Percentiles rank a stretch among this genome's conserved stretches.
Evolutionary conservation across 306 rosid genomes (phyloP).

Genomic region (Lathyrus oleraceus): DNA sequence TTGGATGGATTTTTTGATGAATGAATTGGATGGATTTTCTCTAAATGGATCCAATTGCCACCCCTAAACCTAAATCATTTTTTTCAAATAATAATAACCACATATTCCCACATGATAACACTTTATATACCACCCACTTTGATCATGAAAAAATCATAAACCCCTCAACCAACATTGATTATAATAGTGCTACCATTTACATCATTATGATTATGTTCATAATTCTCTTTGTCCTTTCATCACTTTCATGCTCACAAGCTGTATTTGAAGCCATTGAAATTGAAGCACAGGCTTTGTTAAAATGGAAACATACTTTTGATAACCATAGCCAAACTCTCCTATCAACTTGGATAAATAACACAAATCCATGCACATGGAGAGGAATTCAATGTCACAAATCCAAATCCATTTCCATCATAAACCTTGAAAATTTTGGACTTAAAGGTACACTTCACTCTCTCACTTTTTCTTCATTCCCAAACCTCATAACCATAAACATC

Average conservation of each 20-base stretch:
- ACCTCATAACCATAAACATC: constrained; percentile 20
- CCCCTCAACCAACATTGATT: not conserved
- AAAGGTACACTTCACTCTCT: constrained; percentile 31
- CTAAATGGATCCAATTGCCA: too few relatives aligned
- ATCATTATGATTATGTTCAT: not conserved
- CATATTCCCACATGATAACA: too few relatives aligned
- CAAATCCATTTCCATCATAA: constrained; percentile 14
- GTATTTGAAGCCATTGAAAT: constrained; percentile 5
- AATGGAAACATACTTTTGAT: constrained; percentile 27
- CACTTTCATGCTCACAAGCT: not conserved
- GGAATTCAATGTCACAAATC: constrained; percentile 31
- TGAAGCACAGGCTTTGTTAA: constrained; percentile 24
- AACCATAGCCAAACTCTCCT: not conserved
- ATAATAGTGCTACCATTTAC: not conserved
- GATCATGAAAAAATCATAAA: not conserved
- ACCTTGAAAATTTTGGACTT: constrained; percentile 12
- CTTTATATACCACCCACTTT: too few relatives aligned
- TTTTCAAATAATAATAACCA: too few relatives aligned
- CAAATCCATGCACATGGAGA: constrained; percentile 29
- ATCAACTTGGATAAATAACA: constrained; percentile 21
- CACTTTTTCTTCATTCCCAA: constrained; percentile 28
- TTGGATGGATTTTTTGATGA: too few relatives aligned
- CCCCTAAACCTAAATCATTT: too few relatives aligned
- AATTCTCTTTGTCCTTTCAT: not conserved
- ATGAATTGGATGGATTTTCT: too few relatives aligned